Conservation (phyloP, 768 basidiomycete species). For the Trametes cinnabarina region DNA sequence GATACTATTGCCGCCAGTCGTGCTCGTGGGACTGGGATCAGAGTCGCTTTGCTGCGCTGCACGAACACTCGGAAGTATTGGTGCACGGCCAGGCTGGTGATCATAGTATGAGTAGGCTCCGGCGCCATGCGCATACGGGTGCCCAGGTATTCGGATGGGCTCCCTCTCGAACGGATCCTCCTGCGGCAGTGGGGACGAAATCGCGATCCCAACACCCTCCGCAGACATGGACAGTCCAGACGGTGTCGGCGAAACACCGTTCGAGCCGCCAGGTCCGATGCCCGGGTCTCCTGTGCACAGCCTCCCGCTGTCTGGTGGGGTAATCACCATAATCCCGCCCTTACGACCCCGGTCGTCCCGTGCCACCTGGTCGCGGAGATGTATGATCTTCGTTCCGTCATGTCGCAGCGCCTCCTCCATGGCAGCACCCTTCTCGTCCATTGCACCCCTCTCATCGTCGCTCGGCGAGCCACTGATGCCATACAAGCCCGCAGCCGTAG, state of each 20-base stretch:
- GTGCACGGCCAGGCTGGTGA: conserved; percentile 1
- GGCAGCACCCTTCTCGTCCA: conserved; percentile 20
- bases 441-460: not conserved
- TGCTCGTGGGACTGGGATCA: conserved; percentile 9
- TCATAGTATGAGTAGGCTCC: conserved; percentile 18
- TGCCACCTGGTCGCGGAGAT: conserved; percentile 21
- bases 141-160: conserved; percentile 29
- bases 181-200: conserved; percentile 35
- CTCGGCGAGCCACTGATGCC: conserved; percentile 21
- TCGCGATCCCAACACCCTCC: conserved; percentile 43
- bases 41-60: not conserved
- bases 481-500: conserved; percentile 28
- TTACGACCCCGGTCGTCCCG: not conserved
- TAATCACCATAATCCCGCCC: conserved; percentile 17
- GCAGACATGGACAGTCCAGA: conserved; percentile 23
- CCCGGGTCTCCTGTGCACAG: not conserved
- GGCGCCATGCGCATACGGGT: conserved; percentile 38
- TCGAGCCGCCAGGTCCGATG: conserved; percentile 6
- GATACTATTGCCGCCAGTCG: conserved; percentile 9
- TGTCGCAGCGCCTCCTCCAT: conserved; percentile 24
- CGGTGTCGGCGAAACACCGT: conserved; percentile 32
- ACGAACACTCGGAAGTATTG: not conserved
- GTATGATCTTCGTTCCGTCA: conserved; percentile 28
- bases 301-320: conserved; percentile 8
- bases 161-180: conserved; percentile 22